A percentile compares a stretch with the other conserved stretches of the same genome.
phyloP scores from a whole-genome alignment of 2,329 filamentous ascomycete genomes.

The Botryotinia narcissicola region DNA sequence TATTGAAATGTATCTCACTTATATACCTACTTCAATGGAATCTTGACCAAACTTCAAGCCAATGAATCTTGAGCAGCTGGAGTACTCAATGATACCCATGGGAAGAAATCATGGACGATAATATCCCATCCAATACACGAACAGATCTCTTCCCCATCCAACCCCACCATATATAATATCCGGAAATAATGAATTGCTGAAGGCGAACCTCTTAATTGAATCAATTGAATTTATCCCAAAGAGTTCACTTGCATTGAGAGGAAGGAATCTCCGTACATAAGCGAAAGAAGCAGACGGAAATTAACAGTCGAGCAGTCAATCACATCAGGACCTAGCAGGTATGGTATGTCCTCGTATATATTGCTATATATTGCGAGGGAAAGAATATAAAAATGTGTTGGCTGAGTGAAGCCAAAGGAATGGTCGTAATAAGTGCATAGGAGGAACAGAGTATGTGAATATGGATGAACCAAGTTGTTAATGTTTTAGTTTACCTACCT shows the following conservation, averaged over 20 bases:
- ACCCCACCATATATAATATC: background rate
- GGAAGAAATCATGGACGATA: background rate
- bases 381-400: background rate
- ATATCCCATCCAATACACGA: constrained; percentile 3
- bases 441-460: background rate
- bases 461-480: background rate
- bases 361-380: background rate
- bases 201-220: background rate
- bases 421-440: no score
- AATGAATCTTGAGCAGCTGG: background rate
- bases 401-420: background rate
- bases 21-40: background rate
- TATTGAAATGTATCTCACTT: background rate
- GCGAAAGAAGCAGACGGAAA: constrained; percentile 2
- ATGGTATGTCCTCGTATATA: background rate
- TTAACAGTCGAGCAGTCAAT: background rate
- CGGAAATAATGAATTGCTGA: background rate
- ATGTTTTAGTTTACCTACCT: no score
- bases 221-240: constrained; percentile 5
- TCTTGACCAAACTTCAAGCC: background rate
- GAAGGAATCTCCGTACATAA: background rate
- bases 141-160: background rate
- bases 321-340: background rate
- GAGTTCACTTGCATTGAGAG: background rate
- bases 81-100: background rate